These are phyloP conservation scores for Leucoagaricus sp. DNA, from an alignment of 1,284 basidiomycete genomes.

Conservation along the genomic window DNA sequence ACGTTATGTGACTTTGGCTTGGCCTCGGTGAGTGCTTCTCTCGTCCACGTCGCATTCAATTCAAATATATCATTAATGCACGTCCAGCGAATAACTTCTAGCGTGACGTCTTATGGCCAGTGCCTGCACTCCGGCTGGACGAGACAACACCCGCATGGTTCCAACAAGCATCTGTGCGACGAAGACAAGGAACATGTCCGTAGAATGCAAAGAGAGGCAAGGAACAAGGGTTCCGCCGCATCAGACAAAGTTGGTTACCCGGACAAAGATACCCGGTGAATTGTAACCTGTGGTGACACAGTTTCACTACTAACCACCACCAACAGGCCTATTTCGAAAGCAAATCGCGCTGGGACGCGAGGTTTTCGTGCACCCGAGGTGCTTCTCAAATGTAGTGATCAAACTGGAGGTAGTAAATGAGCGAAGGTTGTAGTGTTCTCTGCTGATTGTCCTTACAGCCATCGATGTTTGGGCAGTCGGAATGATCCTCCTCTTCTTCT, in stretches of 20 bases:
- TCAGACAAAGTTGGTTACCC: constrained; percentile 76
- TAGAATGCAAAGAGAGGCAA: constrained; percentile 54
- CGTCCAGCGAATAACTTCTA: constrained; percentile 55
- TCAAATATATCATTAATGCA: background rate
- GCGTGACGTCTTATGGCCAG: constrained; percentile 46
- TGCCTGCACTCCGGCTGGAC: constrained; percentile 78
- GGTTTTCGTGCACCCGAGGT: constrained; percentile 99
- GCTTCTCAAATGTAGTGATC: constrained; percentile 91
- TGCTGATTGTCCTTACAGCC: constrained; percentile 47
- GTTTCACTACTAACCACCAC: background rate
- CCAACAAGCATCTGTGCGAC: constrained; percentile 36
- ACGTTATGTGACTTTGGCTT: constrained; percentile 96
- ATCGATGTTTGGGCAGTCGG: constrained; percentile 98
- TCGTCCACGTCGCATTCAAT: background rate
- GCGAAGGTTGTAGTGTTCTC: background rate
- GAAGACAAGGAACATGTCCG: constrained; percentile 32
- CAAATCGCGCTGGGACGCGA: constrained; percentile 95
- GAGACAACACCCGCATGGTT: constrained; percentile 66
- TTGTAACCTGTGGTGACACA: background rate
- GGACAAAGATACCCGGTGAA: constrained; percentile 65
- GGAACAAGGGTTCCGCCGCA: constrained; percentile 51
- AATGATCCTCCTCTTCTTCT: constrained; percentile 90
- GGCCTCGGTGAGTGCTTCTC: constrained; percentile 68
- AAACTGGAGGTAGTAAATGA: constrained; percentile 75
- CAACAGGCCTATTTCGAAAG: constrained; percentile 80